phyloP scores from a whole-genome alignment of 371 early-diverging fungal genomes.

The Mucor irregularis region DNA sequence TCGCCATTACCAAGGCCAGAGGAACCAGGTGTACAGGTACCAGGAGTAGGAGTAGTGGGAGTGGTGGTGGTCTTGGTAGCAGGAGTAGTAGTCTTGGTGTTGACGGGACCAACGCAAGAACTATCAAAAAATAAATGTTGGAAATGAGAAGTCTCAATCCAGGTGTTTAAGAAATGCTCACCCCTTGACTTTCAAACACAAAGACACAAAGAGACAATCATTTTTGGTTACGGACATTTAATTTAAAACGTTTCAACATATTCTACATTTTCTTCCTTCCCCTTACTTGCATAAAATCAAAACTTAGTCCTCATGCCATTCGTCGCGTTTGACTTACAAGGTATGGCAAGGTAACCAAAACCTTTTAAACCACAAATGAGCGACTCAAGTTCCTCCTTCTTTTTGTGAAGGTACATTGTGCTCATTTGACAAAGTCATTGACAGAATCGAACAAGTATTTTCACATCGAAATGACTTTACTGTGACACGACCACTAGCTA shows the following conservation, averaged over 20 bases:
- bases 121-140: no score
- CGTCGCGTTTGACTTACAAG: slow-evolving; percentile 44
- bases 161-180: no score
- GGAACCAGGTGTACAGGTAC: slow-evolving; percentile 3
- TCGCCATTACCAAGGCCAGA: slow-evolving; percentile 5
- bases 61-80: not conserved
- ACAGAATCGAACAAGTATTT: slow-evolving; percentile 4
- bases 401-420: slow-evolving; percentile 40
- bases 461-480: not conserved
- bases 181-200: no score
- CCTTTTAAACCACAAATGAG: no score
- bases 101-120: slow-evolving; percentile 11
- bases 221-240: no score
- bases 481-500: not conserved
- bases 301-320: slow-evolving; percentile 46
- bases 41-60: not conserved
- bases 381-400: no score
- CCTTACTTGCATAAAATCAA: not conserved
- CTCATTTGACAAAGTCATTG: slow-evolving; percentile 29
- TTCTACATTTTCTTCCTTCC: no score
- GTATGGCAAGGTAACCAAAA: no score
- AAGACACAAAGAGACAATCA: no score
- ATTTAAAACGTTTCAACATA: no score
- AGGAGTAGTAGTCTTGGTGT: not conserved
- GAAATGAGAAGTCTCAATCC: no score